These are phyloP conservation scores for Uronychia setigera DNA, from an alignment of 73 alveolate genomes.

Conservation along the genomic window DNA sequence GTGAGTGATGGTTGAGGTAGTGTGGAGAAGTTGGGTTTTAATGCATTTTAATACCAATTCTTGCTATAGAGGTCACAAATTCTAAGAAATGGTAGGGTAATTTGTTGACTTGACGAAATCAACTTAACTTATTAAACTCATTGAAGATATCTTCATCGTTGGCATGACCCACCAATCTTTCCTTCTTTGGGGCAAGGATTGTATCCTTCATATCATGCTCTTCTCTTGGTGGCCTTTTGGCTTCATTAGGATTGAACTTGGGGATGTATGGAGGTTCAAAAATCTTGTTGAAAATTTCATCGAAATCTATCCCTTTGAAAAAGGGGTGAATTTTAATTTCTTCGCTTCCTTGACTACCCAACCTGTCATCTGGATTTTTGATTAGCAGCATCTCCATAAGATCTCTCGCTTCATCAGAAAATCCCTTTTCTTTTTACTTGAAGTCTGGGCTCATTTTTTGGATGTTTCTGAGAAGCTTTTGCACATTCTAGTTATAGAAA, in stretches of 20 bases:
- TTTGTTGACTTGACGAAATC: not conserved
- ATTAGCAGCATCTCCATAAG: conserved; percentile 34
- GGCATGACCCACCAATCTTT: too few species aligned
- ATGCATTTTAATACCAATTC: too few species aligned
- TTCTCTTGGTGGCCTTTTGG: too few species aligned
- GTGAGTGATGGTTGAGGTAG: too few species aligned
- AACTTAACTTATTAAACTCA: not conserved
- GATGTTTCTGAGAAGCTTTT: conserved; percentile 59
- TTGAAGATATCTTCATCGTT: too few species aligned
- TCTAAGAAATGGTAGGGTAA: not conserved
- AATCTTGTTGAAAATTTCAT: conserved; percentile 46
- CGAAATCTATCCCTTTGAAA: conserved; percentile 76
- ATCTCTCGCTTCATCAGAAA: too few species aligned
- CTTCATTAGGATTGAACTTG: too few species aligned
- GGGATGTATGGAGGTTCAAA: conserved; percentile 85
- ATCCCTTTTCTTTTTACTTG: too few species aligned
- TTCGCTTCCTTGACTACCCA: conserved; percentile 71
- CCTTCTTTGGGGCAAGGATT: too few species aligned
- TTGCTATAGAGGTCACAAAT: not conserved
- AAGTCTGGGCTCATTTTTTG: conserved; percentile 38
- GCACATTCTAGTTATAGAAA: conserved; percentile 95
- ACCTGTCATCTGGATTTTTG: conserved; percentile 69
- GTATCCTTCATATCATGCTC: too few species aligned
- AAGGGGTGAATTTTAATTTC: conserved; percentile 76
- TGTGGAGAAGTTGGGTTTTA: too few species aligned